Conservation (phyloP, 192 early-diverging fungal species). For the Dimargaris cristalligena region DNA sequence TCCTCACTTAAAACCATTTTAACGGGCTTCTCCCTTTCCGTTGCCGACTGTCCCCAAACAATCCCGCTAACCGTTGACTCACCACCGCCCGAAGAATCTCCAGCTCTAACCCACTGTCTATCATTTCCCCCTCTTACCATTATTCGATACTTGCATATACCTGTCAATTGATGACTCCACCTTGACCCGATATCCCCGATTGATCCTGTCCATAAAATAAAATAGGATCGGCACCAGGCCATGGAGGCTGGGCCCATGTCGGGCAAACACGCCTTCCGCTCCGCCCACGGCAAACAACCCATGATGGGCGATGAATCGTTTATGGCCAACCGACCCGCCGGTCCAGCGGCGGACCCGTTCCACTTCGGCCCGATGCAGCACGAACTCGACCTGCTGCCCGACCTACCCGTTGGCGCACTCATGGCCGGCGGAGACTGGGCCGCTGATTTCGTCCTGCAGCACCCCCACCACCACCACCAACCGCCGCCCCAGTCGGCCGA, state of each 20-base stretch:
- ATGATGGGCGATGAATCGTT: conserved; percentile 24
- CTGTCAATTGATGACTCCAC: too few relatives aligned
- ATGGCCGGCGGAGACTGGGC: conserved; percentile 41
- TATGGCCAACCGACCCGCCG: conserved; percentile 17
- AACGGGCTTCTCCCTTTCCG: conserved; percentile 24
- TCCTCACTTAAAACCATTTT: conserved; percentile 7
- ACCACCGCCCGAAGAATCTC: too few relatives aligned
- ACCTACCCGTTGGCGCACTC: neutral
- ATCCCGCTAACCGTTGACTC: too few relatives aligned
- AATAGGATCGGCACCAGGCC: conserved; percentile 13
- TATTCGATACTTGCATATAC: too few relatives aligned
- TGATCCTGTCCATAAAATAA: too few relatives aligned
- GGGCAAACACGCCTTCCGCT: conserved; percentile 3
- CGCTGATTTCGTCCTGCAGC: conserved; percentile 49
- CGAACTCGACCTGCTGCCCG: conserved; percentile 42
- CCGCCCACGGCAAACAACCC: conserved; percentile 4
- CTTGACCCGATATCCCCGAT: too few relatives aligned
- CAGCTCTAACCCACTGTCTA: too few relatives aligned
- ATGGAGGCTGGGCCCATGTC: conserved; percentile 12
- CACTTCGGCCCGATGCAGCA: conserved; percentile 50
- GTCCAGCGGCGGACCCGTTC: conserved; percentile 25
- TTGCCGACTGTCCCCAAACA: conserved; percentile 11
- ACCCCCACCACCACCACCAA: conserved; percentile 13
- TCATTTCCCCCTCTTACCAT: too few relatives aligned
- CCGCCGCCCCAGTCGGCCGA: conserved; percentile 13